Evolutionary conservation across 179 eudicot genomes (phyloP).

Genomic region (Dionaea muscipula): DNA sequence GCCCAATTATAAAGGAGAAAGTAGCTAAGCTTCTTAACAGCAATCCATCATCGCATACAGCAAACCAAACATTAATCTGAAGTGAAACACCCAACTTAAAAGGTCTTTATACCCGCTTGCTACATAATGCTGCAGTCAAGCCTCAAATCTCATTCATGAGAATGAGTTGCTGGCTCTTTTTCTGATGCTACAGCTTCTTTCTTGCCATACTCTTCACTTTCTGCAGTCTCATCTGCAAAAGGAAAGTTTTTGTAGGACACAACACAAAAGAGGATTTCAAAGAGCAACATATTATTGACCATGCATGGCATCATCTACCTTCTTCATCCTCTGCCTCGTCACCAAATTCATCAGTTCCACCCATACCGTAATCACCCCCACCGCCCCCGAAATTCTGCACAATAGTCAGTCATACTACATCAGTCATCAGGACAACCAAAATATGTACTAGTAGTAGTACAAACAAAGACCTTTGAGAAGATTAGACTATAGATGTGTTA

Average conservation of each 20-base stretch:
- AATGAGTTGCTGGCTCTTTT: no score
- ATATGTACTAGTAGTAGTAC: not conserved
- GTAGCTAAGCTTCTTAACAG: no score
- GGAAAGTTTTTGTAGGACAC: not conserved
- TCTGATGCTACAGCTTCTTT: no score
- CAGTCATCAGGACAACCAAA: not conserved
- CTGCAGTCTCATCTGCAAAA: not conserved
- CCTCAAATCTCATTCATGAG: no score
- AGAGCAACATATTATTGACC: not conserved
- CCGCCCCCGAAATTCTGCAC: constrained; percentile 26
- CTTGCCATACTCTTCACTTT: no score
- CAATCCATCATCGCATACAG: no score
- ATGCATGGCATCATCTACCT: constrained; percentile 13
- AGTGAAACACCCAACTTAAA: no score
- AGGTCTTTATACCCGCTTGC: no score
- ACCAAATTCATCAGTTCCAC: constrained; percentile 6
- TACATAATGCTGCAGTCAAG: no score
- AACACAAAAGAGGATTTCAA: no score
- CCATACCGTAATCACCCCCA: constrained; percentile 24
- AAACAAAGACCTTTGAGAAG: not conserved
- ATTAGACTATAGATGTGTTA: not conserved
- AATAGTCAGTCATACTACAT: constrained; percentile 5
- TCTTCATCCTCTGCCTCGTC: constrained; percentile 20
- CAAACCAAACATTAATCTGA: no score
- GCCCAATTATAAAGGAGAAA: no score